phyloP scores from a whole-genome alignment of 2,329 filamentous ascomycete species.

The Paraconiothyrium sp. region DNA sequence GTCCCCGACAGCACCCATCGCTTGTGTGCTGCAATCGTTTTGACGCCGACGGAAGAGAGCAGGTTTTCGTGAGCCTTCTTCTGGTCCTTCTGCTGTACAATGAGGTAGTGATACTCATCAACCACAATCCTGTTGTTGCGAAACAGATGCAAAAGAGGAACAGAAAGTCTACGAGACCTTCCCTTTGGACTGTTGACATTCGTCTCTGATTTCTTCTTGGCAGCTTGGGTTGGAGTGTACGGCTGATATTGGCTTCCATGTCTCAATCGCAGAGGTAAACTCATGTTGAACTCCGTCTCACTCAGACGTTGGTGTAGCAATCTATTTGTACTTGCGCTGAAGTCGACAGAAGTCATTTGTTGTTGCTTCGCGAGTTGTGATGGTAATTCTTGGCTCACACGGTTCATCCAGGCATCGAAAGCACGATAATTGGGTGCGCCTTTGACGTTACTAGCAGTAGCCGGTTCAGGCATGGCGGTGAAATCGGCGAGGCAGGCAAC shows the following conservation, averaged over 20 bases:
- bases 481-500: constrained; percentile 61
- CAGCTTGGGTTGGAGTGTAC: constrained; percentile 19
- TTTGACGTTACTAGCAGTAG: constrained; percentile 2
- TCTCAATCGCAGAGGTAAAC: constrained; percentile 51
- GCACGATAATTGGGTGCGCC: constrained; percentile 54
- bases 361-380: constrained; percentile 52
- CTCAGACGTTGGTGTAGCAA: constrained; percentile 37
- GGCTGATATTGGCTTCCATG: constrained; percentile 47
- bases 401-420: constrained; percentile 64
- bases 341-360: constrained; percentile 37
- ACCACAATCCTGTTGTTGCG: constrained; percentile 68
- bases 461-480: constrained; percentile 55
- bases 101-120: constrained; percentile 71
- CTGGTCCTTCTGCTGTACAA: constrained; percentile 38
- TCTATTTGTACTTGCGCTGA: constrained; percentile 37
- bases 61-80: constrained; percentile 19
- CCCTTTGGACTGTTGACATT: neutral
- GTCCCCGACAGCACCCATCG: constrained; percentile 73
- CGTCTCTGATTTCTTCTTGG: neutral
- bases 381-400: constrained; percentile 54
- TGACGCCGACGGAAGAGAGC: constrained; percentile 49
- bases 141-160: constrained; percentile 66
- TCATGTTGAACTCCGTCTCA: constrained; percentile 48
- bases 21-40: constrained; percentile 59
- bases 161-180: neutral